A percentile compares a stretch with the other conserved stretches of the same genome.
Conservation (phyloP, 2,329 filamentous ascomycete species). For the Epicoccum sorghinum region DNA sequence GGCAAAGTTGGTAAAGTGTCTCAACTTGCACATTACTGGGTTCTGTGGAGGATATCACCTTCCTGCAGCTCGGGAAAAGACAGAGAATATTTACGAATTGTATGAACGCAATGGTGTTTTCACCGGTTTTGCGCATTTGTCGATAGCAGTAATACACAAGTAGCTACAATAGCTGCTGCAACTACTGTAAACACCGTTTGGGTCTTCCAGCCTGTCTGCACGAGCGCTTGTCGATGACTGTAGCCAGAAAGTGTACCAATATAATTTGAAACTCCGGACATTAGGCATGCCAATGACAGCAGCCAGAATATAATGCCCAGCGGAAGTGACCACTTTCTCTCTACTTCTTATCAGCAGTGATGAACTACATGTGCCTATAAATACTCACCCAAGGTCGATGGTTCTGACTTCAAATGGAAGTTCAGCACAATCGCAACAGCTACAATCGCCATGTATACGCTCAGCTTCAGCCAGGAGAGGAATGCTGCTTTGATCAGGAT, state of each 20-base stretch:
- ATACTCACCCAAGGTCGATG: slow-evolving; percentile 47
- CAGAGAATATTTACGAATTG: slow-evolving; percentile 8
- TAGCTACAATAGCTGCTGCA: slow-evolving; percentile 48
- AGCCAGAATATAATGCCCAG: slow-evolving; percentile 89
- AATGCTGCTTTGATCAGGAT: slow-evolving; percentile 61
- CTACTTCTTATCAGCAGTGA: slow-evolving; percentile 52
- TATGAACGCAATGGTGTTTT: slow-evolving; percentile 6
- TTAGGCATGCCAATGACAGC: slow-evolving; percentile 76
- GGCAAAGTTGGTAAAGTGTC: neutral
- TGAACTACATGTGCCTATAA: neutral
- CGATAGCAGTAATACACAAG: slow-evolving; percentile 51
- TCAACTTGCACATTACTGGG: no score
- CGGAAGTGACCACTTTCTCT: slow-evolving; percentile 79
- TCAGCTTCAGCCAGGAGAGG: slow-evolving; percentile 87
- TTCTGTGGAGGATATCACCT: neutral
- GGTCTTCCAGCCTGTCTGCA: slow-evolving; percentile 93
- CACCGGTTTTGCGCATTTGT: slow-evolving; percentile 43
- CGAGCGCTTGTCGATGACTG: slow-evolving; percentile 76
- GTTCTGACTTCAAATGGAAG: slow-evolving; percentile 82
- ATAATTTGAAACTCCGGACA: slow-evolving; percentile 83
- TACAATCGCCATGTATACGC: slow-evolving; percentile 89
- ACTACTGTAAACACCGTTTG: slow-evolving; percentile 68
- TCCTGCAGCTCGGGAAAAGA: neutral
- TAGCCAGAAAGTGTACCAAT: slow-evolving; percentile 84
- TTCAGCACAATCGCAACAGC: slow-evolving; percentile 88